phyloP scores from a whole-genome alignment of 768 basidiomycete species.

The Termitomyces heimii region DNA sequence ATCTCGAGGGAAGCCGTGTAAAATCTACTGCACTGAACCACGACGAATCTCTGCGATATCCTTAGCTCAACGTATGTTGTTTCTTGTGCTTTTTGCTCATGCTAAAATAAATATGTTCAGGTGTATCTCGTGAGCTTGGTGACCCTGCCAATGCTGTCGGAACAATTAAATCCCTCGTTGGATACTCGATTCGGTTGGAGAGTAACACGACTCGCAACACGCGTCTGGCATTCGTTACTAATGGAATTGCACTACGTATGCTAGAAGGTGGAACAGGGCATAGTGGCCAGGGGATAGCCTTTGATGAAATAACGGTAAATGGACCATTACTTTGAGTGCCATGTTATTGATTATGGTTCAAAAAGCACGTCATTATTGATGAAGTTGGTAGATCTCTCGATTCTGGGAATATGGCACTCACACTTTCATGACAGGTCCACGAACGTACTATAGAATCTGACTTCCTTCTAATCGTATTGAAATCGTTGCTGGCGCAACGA shows the following conservation, averaged over 20 bases:
- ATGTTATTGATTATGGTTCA: neutral
- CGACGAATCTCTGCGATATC: slow-evolving; percentile 95
- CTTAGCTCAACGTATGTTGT: slow-evolving; percentile 67
- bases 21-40: slow-evolving; percentile 93
- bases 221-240: slow-evolving; percentile 79
- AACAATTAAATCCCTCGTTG: slow-evolving; percentile 72
- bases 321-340: neutral
- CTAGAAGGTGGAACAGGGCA: slow-evolving; percentile 78
- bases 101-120: slow-evolving; percentile 18
- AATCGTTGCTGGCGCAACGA: slow-evolving; percentile 69
- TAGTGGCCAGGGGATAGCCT: slow-evolving; percentile 68
- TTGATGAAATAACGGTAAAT: slow-evolving; percentile 89
- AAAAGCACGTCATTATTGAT: slow-evolving; percentile 88
- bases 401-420: neutral
- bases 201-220: slow-evolving; percentile 79
- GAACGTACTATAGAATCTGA: slow-evolving; percentile 97
- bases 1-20: slow-evolving; percentile 74
- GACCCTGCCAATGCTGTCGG: slow-evolving; percentile 78
- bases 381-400: slow-evolving; percentile 46
- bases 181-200: slow-evolving; percentile 92
- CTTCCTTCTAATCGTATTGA: slow-evolving; percentile 91
- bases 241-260: slow-evolving; percentile 96
- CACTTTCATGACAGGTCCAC: slow-evolving; percentile 59
- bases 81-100: neutral
- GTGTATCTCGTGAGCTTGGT: slow-evolving; percentile 87